These are phyloP conservation scores for Nakataea oryzae DNA, from an alignment of 2,329 filamentous ascomycete species.

Conservation along the genomic window DNA sequence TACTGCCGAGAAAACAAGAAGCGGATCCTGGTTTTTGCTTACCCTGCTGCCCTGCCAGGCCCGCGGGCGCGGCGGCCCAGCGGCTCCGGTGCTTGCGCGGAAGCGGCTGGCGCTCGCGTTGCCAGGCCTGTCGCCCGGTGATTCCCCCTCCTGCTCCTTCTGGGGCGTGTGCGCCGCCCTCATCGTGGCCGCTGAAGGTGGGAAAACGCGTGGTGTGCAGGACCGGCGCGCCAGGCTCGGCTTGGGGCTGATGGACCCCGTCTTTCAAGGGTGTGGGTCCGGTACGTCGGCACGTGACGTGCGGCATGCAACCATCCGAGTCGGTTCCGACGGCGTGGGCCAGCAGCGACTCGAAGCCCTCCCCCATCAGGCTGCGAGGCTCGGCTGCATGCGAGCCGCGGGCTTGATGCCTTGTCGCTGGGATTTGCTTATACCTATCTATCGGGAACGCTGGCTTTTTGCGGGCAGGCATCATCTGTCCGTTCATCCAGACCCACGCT, in stretches of 20 bases:
- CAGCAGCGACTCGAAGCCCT: neutral
- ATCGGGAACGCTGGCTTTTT: too few species aligned
- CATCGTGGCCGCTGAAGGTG: slow-evolving; percentile 5
- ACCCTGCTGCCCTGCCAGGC: slow-evolving; percentile 18
- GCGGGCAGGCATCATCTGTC: too few species aligned
- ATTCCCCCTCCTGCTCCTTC: slow-evolving; percentile 12
- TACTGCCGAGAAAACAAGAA: neutral
- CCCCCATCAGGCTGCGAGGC: neutral
- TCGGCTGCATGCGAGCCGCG: neutral
- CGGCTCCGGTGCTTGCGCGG: slow-evolving; percentile 13
- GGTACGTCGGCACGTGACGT: neutral
- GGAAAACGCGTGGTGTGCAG: slow-evolving; percentile 2
- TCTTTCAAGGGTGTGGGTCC: neutral
- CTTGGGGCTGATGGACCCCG: neutral
- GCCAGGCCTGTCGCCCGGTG: slow-evolving; percentile 12
- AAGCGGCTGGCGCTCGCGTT: slow-evolving; percentile 14
- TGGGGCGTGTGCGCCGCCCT: slow-evolving; percentile 13
- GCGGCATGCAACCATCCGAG: neutral
- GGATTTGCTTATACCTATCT: too few species aligned
- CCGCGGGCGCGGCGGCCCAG: slow-evolving; percentile 15
- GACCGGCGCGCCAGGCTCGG: neutral
- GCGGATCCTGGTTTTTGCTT: slow-evolving; percentile 4
- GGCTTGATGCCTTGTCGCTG: neutral
- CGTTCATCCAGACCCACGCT: too few species aligned
- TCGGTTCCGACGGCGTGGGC: neutral